Base-by-base conservation (phyloP, 2,329 filamentous ascomycete species). In the Emericellopsis cladophorae region DNA sequence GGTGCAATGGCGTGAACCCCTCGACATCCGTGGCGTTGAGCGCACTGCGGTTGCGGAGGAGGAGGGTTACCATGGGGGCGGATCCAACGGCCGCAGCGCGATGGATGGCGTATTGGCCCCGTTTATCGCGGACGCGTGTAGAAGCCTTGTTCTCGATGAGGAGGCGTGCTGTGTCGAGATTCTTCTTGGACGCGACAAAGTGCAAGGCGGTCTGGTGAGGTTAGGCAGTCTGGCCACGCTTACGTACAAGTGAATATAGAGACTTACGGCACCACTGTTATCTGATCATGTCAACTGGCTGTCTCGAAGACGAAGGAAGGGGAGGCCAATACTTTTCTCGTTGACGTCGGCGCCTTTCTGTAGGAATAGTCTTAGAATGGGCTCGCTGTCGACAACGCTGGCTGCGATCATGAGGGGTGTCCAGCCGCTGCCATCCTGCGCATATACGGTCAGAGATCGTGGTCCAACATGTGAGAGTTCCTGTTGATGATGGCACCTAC, bases 101-200 rank as follows among this genome's bases (percentile, higher is more conserved):
- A 60, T 98, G 93, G 22, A 98, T 72, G 7, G 93, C 75, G 43
- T 95, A 78, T 56, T 95, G 90, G n/a, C 86, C 85, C 24, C 88
- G 76, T 53, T 77, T 84, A 57, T 98, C 92, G 47, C 85, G 85
- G 3, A 89, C 72, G 22, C 90, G 71, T 2, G 88, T 76, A 5
- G 81, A 87, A 11, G 87, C 90, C 43, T 84, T 82, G 50, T 79
- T 71, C 15, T 74, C 70, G 32, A 98, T 64, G n/a, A 98, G 74
- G 43, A 77, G 78, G 38, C 80, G 81, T 22, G 87, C 87, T 7
- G 84, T 71, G 47, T 93, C 85, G 36, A 95, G 67, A 55, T 94
- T 89, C 52, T 77, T 78, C 61, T 98, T 98, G 26, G 88, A 95
- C 12, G 85, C 82, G 38, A 88, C 79, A 56, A 96, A 95, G 61